These are phyloP conservation scores for Colletotrichum abscissum DNA, from an alignment of 2,329 filamentous ascomycete genomes.

Conservation along the genomic window DNA sequence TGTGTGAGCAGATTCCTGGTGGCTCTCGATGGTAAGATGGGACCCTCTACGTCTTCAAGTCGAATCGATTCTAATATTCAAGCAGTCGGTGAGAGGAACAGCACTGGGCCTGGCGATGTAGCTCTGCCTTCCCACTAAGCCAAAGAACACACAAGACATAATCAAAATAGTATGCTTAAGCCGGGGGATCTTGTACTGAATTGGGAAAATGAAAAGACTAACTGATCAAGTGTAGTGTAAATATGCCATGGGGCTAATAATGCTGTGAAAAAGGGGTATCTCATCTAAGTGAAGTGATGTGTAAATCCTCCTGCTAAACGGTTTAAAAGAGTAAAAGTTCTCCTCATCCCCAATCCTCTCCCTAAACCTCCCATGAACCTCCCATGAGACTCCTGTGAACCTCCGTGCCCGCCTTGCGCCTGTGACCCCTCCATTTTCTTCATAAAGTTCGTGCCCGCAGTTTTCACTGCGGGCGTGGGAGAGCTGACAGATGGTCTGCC, in stretches of 20 bases:
- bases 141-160: neutral
- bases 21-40: slow-evolving; percentile 76
- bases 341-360: neutral
- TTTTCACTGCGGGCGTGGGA: neutral
- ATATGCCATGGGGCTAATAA: slow-evolving; percentile 29
- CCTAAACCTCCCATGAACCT: neutral
- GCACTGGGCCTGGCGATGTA: slow-evolving; percentile 57
- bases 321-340: neutral
- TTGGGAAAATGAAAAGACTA: slow-evolving; percentile 2
- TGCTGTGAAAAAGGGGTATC: slow-evolving; percentile 50
- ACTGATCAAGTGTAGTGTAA: slow-evolving; percentile 2
- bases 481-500: neutral
- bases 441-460: neutral
- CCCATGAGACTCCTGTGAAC: no score
- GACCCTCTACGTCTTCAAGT: neutral
- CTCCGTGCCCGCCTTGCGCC: neutral
- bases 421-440: neutral
- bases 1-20: slow-evolving; percentile 88
- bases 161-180: neutral
- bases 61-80: slow-evolving; percentile 40
- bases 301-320: slow-evolving; percentile 23
- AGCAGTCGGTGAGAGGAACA: slow-evolving; percentile 68
- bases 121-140: slow-evolving; percentile 45
- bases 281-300: slow-evolving; percentile 48
- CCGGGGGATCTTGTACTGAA: neutral